phyloP scores from a whole-genome alignment of 169 alveolate genomes.

The Toxoplasma gondii region DNA sequence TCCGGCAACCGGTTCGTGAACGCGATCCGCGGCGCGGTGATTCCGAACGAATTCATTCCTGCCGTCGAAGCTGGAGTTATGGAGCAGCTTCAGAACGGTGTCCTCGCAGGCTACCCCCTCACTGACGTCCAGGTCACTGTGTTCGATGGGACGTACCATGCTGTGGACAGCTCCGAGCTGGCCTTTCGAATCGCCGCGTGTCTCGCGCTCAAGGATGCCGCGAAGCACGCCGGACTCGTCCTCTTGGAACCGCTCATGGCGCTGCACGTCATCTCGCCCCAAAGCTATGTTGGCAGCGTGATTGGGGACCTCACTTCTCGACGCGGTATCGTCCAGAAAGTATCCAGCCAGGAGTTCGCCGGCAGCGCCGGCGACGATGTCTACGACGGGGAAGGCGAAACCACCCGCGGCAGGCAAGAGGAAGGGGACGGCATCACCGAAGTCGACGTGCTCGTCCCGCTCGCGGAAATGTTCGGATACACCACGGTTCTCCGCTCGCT shows the following conservation, averaged over 20 bases:
- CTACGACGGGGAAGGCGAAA: slow-evolving; percentile 10
- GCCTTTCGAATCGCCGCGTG: slow-evolving; percentile 90
- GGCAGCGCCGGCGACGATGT: slow-evolving; percentile 66
- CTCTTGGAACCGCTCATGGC: slow-evolving; percentile 92
- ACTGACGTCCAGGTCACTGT: slow-evolving; percentile 81
- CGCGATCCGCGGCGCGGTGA: slow-evolving; percentile 85
- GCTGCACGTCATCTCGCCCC: slow-evolving; percentile 80
- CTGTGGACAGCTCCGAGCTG: slow-evolving; percentile 87
- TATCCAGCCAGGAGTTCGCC: slow-evolving; percentile 44
- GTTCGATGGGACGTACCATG: slow-evolving; percentile 87
- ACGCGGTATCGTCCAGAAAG: slow-evolving; percentile 71
- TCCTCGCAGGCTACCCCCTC: slow-evolving; percentile 84
- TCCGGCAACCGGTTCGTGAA: slow-evolving; percentile 80
- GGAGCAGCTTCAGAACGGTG: slow-evolving; percentile 82
- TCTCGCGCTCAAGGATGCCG: slow-evolving; percentile 85
- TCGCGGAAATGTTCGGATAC: slow-evolving; percentile 85
- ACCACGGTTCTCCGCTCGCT: slow-evolving; percentile 83
- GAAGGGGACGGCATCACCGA: slow-evolving; percentile 30
- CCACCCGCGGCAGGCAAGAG: not conserved
- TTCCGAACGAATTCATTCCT: slow-evolving; percentile 85
- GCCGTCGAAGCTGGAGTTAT: slow-evolving; percentile 83
- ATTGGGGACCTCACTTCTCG: slow-evolving; percentile 81
- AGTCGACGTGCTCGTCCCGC: slow-evolving; percentile 79
- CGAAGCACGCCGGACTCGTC: slow-evolving; percentile 77
- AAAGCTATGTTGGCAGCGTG: slow-evolving; percentile 78